A percentile compares a stretch with the other conserved stretches of the same genome.
phyloP scores from a whole-genome alignment of 495 filamentous ascomycete species.

The Talaromyces proteolyticus region DNA sequence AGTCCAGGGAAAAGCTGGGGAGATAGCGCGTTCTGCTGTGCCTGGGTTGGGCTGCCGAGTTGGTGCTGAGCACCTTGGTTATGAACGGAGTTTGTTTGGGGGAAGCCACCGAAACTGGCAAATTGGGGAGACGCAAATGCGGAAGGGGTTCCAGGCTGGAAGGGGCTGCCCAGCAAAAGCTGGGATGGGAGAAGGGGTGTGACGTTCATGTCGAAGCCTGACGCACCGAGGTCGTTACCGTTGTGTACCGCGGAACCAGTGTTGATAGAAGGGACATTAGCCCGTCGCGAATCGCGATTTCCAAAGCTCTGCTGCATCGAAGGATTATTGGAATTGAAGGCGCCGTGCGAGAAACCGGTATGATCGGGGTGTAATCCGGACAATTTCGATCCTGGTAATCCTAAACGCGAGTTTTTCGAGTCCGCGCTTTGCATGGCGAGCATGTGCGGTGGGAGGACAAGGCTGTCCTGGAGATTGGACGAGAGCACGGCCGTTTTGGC shows the following conservation, averaged over 20 bases:
- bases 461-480: conserved; percentile 61
- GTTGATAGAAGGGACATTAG: conserved; percentile 91
- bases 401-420: conserved; percentile 45
- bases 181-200: conserved; percentile 92
- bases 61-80: conserved; percentile 51
- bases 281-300: conserved; percentile 74
- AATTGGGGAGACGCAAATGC: conserved; percentile 90
- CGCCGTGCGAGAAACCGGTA: conserved; percentile 86
- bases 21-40: conserved; percentile 57
- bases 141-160: conserved; percentile 89
- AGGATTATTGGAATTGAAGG: conserved; percentile 72
- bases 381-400: conserved; percentile 63
- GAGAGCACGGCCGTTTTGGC: conserved; percentile 68
- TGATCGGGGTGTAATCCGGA: conserved; percentile 60
- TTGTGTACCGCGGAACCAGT: conserved; percentile 56
- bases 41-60: conserved; percentile 54
- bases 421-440: conserved; percentile 85
- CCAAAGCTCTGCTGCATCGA: conserved; percentile 62
- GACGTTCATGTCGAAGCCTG: conserved; percentile 95
- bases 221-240: conserved; percentile 72
- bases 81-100: conserved; percentile 59
- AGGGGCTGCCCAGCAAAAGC: conserved; percentile 90
- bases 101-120: conserved; percentile 71
- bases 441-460: conserved; percentile 70
- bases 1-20: conserved; percentile 73